Evolutionary conservation across 2,329 filamentous ascomycete genomes (phyloP), one percentile per base, ranked within the genome.

Genomic region (Rachicladosporium sp.): DNA sequence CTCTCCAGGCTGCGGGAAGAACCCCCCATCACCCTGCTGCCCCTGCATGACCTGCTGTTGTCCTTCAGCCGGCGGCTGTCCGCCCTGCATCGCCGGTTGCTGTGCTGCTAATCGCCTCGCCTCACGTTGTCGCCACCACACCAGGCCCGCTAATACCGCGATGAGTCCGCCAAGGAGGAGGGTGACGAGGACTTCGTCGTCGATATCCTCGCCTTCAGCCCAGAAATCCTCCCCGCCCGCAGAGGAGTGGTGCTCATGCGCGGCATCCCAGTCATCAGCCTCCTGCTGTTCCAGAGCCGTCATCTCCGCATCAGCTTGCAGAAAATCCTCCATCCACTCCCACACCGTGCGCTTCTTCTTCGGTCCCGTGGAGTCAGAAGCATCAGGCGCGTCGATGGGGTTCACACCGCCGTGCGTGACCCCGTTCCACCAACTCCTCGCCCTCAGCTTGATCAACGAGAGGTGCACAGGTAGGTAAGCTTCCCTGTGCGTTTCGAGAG

Each of bases 381-480:
- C 23, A 27, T 27, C 23, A 27, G 23, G 23, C 23, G 23, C 23
- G 52, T 84, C 80, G 36, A 96, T 96, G n/a, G 83, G 86, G 54
- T 96, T 93, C 46, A 96, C 76, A 13, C 80, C 76, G n/a, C 91
- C 91, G 54, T 88, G 76, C 0, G 86, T 94, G 46, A 96, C 67
- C 0, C 81, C 87, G 52, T 96, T 96, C 91, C 91, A 98, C 51
- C 85, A 91, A 57, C 86, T 93, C 43, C 88, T 76, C 38, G 82
- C 66, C 8, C 89, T 73, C 43, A 98, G 68, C 60, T 94, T 94
- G 46, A 93, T 68, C 36, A 98, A 66, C 46, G 86, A 89, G 23
- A 98, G 66, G 8, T 86, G 86, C 3, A 96, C 91, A 0, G 91
- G 91, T 1, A 96, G 70, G 56, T 96, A 96, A 0, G 91, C 88